Conservation (phyloP, 306 rosid species). For the Phaseolus lunatus region DNA sequence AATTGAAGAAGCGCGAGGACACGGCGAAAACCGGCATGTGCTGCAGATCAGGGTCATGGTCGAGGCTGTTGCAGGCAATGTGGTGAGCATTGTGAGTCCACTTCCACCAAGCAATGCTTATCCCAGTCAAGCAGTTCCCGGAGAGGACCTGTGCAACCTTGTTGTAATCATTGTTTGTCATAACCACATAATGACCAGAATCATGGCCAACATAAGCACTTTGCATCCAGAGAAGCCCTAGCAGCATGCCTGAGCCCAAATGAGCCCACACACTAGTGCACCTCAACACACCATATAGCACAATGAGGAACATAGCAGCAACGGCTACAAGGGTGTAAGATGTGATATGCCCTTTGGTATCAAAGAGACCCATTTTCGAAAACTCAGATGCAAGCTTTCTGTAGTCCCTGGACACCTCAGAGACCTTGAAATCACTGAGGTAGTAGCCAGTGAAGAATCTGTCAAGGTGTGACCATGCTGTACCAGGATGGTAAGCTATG, state of each 20-base stretch:
- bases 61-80: constrained; percentile 79
- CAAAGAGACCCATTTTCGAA: constrained; percentile 61
- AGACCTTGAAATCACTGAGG: constrained; percentile 53
- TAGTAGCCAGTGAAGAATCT: constrained; percentile 62
- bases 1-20: constrained; percentile 57
- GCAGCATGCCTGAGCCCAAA: constrained; percentile 58
- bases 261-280: constrained; percentile 60
- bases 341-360: constrained; percentile 49
- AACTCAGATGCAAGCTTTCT: constrained; percentile 57
- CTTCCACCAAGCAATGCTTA: constrained; percentile 93
- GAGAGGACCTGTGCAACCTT: constrained; percentile 56
- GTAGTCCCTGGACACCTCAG: constrained; percentile 65
- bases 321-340: constrained; percentile 33
- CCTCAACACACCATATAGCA: constrained; percentile 55
- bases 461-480: constrained; percentile 59
- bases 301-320: constrained; percentile 43
- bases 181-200: constrained; percentile 72
- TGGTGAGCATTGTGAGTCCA: constrained; percentile 90
- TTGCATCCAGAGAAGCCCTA: constrained; percentile 78
- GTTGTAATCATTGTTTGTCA: constrained; percentile 53
- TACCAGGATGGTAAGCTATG: constrained; percentile 69
- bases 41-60: constrained; percentile 82
- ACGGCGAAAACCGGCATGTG: constrained; percentile 80
- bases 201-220: constrained; percentile 78
- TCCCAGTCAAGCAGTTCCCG: constrained; percentile 80